Percentiles rank a stretch among this genome's conserved stretches.
These are phyloP conservation scores for Trichoderma breve DNA, from an alignment of 2,329 filamentous ascomycete species.

Conservation along the genomic window DNA sequence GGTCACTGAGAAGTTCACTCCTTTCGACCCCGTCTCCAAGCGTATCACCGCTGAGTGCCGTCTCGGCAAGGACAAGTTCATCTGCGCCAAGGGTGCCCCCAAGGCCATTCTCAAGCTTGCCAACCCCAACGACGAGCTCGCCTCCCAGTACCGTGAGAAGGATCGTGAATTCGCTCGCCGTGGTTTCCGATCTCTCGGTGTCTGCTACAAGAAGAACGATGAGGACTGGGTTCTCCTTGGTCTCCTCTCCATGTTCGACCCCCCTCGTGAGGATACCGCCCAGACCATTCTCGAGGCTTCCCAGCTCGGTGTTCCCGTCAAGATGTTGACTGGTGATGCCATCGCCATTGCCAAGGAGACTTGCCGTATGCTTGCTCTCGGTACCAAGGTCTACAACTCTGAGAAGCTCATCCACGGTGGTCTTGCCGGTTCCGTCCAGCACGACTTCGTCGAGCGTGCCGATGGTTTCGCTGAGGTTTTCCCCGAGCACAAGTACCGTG, in stretches of 20 bases:
- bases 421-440: slow-evolving; percentile 87
- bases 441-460: slow-evolving; percentile 92
- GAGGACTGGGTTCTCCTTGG: slow-evolving; percentile 86
- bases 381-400: slow-evolving; percentile 91
- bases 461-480: slow-evolving; percentile 95
- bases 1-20: slow-evolving; percentile 72
- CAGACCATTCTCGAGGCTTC: slow-evolving; percentile 90
- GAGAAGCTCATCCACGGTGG: slow-evolving; percentile 88
- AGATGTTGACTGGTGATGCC: slow-evolving; percentile 94
- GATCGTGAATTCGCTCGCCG: slow-evolving; percentile 88
- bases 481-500: slow-evolving; percentile 92
- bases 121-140: slow-evolving; percentile 73
- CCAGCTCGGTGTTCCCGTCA: slow-evolving; percentile 82
- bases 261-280: slow-evolving; percentile 85
- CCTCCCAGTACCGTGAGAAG: slow-evolving; percentile 86
- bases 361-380: slow-evolving; percentile 84
- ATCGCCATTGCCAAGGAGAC: slow-evolving; percentile 92
- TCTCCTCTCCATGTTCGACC: slow-evolving; percentile 92
- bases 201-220: slow-evolving; percentile 83
- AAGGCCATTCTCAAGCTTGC: slow-evolving; percentile 85
- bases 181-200: slow-evolving; percentile 91
- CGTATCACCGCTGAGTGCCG: slow-evolving; percentile 80
- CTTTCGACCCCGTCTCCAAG: slow-evolving; percentile 91
- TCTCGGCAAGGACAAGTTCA: slow-evolving; percentile 80
- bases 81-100: slow-evolving; percentile 88